Base-by-base conservation (phyloP, 1,284 basidiomycete genomes). In the Cutaneotrichosporon sp. region DNA sequence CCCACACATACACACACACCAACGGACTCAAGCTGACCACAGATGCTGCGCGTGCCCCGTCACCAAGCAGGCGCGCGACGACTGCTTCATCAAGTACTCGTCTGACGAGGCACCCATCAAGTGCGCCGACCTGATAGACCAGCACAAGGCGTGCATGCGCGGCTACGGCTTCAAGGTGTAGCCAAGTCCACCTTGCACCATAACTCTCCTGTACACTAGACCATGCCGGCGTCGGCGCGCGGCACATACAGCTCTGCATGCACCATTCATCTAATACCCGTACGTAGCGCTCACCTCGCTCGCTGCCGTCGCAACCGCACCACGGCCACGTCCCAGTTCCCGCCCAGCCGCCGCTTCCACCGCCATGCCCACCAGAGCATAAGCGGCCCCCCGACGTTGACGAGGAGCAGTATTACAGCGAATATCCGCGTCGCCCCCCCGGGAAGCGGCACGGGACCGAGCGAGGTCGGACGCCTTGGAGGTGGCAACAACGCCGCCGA, bases 11-110 rank as follows among this genome's bases (percentile, higher is more conserved):
- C n/a, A n/a, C n/a, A n/a, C n/a, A n/a, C n/a, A n/a, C n/a, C n/a
- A n/a, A n/a, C n/a, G 20, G 30, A 17, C 4, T 3, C 36, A 4
- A 17, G 46, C 30, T 41, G 3, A 42, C 20, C n/a, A 23, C 60
- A 91, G 78, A 49, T 97, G 93, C 69, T 97, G 93, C 67, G 93
- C 93, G 42, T 98, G 93, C 74, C 91, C 92, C 13, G 83, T 92
- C 64, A 96, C 92, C 1, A 98, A 98, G 76, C 82, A 85, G 8
- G 81, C 81, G 22, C 81, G 94, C 34, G 94, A 98, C 75, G 87
- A 92, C 64, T 98, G 94, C 76, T 97, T 96, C 80, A 78, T 97
- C 62, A 82, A 84, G 59, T 81, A 80, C 62, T 83, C 84, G 64
- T 75, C 84, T 8, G 81, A 83, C 37, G 83, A 84, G 59, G 87